phyloP scores from a whole-genome alignment of 352 stramenopile species.

The Globisporangium cylindrosporum region DNA sequence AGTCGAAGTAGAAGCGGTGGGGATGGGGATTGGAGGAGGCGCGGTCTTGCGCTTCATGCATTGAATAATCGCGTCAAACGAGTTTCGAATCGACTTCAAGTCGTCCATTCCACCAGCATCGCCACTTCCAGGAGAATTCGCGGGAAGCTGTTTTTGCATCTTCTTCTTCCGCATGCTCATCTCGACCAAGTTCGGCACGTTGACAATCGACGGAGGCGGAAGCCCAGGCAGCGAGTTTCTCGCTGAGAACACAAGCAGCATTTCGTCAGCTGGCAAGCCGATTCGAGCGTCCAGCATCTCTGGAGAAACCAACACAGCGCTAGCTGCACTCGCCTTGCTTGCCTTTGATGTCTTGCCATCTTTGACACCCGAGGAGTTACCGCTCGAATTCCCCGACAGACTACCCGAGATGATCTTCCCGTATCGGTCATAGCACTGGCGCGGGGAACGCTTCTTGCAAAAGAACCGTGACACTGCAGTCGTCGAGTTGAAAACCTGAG shows the following conservation, averaged over 20 bases:
- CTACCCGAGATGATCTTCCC: conserved; percentile 76
- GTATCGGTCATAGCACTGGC: conserved; percentile 86
- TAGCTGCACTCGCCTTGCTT: conserved; percentile 39
- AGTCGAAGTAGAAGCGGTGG: conserved; percentile 16
- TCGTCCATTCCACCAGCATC: conserved; percentile 48
- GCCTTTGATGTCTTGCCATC: conserved; percentile 32
- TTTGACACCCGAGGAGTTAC: conserved; percentile 26
- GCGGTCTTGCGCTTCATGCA: conserved; percentile 84
- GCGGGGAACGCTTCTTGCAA: conserved; percentile 69
- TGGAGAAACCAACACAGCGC: conserved; percentile 36
- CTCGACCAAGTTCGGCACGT: conserved; percentile 45
- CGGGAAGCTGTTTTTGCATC: conserved; percentile 26
- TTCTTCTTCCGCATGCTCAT: conserved; percentile 55
- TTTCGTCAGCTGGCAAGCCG: conserved; percentile 47
- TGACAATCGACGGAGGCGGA: conserved; percentile 60
- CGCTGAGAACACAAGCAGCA: conserved; percentile 53
- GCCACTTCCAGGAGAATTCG: conserved; percentile 9
- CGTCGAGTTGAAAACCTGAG: conserved; percentile 77
- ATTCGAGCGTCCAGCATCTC: conserved; percentile 58
- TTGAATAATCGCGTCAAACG: conserved; percentile 82
- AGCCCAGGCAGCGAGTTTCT: conserved; percentile 56
- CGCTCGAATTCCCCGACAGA: conserved; percentile 16
- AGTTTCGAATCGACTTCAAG: conserved; percentile 74
- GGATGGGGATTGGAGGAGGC: conserved; percentile 69
- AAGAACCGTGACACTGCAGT: conserved; percentile 72